These are phyloP conservation scores for Combretum micranthum DNA, from an alignment of 345 rosid genomes.

Conservation along the genomic window DNA sequence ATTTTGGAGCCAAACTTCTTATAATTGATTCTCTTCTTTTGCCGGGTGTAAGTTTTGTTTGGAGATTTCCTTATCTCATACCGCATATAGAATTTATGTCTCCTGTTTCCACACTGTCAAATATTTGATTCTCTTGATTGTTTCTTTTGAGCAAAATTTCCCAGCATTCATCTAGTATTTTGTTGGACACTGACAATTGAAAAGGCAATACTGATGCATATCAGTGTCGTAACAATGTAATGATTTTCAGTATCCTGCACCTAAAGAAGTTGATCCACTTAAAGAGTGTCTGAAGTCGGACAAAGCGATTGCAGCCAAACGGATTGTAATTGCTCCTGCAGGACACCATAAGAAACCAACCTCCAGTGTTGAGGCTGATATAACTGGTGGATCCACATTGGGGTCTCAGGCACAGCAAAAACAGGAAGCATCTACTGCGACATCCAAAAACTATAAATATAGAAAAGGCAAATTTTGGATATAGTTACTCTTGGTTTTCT, in stretches of 20 bases:
- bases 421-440: constrained; percentile 91
- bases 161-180: too few species aligned
- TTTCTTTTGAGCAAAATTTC: too few species aligned
- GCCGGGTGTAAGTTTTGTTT: constrained; percentile 76
- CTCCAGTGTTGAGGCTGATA: constrained; percentile 93
- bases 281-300: constrained; percentile 75
- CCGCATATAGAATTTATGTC: background rate
- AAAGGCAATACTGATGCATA: too few species aligned
- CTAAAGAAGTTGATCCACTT: constrained; percentile 58
- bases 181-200: too few species aligned
- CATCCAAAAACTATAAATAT: constrained; percentile 74
- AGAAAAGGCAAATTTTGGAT: constrained; percentile 51
- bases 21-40: constrained; percentile 76
- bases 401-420: constrained; percentile 69
- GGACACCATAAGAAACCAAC: constrained; percentile 73
- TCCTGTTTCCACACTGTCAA: background rate
- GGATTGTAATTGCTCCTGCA: constrained; percentile 47
- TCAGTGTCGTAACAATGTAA: background rate
- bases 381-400: constrained; percentile 72
- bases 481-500: background rate
- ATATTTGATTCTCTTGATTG: too few species aligned
- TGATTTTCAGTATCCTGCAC: constrained; percentile 50
- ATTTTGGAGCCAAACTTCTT: constrained; percentile 72
- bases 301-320: constrained; percentile 55
- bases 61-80: background rate